Evolutionary conservation across 1,139 yeast genomes (phyloP).

Genomic region (Torulaspora pretoriensis): DNA sequence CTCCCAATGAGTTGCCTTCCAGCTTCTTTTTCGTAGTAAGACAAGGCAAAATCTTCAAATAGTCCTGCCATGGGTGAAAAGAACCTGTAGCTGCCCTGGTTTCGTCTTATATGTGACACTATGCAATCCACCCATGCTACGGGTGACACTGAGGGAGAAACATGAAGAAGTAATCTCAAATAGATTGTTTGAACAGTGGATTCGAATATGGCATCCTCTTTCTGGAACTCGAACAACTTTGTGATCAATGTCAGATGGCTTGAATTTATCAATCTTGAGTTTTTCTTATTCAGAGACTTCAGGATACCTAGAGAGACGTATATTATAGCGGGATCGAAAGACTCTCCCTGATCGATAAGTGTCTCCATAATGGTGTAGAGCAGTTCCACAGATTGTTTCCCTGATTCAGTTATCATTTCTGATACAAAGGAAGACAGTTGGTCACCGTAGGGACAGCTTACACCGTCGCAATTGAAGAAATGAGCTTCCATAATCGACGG

Average conservation of each 20-base stretch:
- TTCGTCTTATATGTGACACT: conserved; percentile 24
- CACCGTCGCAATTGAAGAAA: conserved; percentile 44
- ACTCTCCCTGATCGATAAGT: conserved; percentile 45
- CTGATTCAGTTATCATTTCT: conserved; percentile 42
- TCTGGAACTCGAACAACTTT: conserved; percentile 47
- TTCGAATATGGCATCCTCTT: conserved; percentile 60
- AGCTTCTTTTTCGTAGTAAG: conserved; percentile 12
- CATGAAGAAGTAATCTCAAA: conserved; percentile 43
- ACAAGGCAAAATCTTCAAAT: conserved; percentile 22
- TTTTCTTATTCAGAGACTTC: conserved; percentile 43
- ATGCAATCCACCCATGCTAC: conserved; percentile 37
- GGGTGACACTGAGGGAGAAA: conserved; percentile 30
- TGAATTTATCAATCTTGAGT: conserved; percentile 37
- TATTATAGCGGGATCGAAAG: conserved; percentile 71
- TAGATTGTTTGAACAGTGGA: conserved; percentile 49
- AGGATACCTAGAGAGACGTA: conserved; percentile 57
- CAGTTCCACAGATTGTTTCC: conserved; percentile 28
- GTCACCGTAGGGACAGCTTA: conserved; percentile 57
- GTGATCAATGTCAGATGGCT: conserved; percentile 37
- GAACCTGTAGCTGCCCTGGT: conserved; percentile 18
- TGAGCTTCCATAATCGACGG: conserved; percentile 65
- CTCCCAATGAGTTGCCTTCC: conserved; percentile 2
- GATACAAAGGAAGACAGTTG: conserved; percentile 46
- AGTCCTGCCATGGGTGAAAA: conserved; percentile 18
- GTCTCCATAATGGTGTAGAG: conserved; percentile 42